Conservation (phyloP, 768 basidiomycete species). For the Leucocoprinus birnbaumii region DNA sequence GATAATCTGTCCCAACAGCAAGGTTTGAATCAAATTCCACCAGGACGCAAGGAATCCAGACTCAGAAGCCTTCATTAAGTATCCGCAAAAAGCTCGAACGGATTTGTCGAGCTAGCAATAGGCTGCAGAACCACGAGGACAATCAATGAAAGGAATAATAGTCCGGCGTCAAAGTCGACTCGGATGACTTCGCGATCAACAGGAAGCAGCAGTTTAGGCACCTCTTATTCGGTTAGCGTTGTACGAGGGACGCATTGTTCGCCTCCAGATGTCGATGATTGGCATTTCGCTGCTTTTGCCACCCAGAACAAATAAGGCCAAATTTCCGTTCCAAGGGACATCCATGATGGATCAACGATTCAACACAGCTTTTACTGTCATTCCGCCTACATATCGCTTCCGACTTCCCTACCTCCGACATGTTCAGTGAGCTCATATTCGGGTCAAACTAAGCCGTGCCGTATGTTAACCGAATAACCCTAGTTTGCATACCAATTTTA, state of each 20-base stretch:
- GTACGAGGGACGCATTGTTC: neutral
- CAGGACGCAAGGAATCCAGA: neutral
- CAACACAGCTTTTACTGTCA: neutral
- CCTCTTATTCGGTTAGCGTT: conserved; percentile 5
- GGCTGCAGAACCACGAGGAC: neutral
- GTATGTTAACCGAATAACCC: conserved; percentile 18
- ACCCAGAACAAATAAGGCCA: conserved; percentile 14
- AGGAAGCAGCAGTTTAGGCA: neutral
- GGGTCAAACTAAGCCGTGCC: conserved; percentile 18
- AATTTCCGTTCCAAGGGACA: neutral
- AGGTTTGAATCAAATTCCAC: neutral
- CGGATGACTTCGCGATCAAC: neutral
- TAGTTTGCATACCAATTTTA: conserved; percentile 53
- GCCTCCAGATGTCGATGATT: neutral
- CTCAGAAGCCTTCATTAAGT: neutral
- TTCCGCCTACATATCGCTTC: neutral
- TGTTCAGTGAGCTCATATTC: conserved; percentile 12
- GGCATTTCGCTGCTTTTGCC: neutral
- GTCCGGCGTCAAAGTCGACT: neutral
- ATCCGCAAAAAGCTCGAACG: too few species aligned
- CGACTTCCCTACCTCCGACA: neutral
- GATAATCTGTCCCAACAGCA: neutral
- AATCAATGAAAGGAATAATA: neutral
- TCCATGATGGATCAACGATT: neutral
- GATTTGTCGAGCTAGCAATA: neutral